phyloP scores from a whole-genome alignment of 1,139 yeast species.

The Meyerozyma carpophila region DNA sequence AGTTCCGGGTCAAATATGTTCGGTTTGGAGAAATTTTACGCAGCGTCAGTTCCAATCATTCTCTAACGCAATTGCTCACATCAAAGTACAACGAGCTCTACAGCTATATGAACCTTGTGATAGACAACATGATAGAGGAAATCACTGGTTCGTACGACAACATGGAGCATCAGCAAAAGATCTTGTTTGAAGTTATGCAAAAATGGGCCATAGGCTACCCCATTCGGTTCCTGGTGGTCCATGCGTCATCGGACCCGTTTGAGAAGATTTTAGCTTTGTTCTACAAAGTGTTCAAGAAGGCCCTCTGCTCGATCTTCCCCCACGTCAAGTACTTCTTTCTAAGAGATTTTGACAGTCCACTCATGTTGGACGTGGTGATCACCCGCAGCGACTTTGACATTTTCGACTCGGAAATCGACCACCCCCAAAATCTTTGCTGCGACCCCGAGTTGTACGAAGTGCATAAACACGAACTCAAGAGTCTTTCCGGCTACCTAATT shows the following conservation, averaged over 20 bases:
- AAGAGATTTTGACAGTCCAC: constrained; percentile 40
- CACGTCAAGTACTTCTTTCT: constrained; percentile 38
- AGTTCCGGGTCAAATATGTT: constrained; percentile 19
- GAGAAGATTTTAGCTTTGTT: constrained; percentile 31
- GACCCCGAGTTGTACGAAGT: constrained; percentile 14
- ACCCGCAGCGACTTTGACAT: constrained; percentile 22
- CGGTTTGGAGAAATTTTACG: constrained; percentile 15
- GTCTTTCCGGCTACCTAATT: constrained; percentile 27
- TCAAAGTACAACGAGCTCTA: constrained; percentile 19
- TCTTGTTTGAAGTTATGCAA: constrained; percentile 31
- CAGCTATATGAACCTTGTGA: constrained; percentile 20
- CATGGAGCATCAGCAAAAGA: constrained; percentile 28
- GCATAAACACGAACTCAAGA: constrained; percentile 17
- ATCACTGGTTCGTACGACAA: constrained; percentile 13
- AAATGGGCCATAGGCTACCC: constrained; percentile 38
- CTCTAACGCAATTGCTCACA: neutral
- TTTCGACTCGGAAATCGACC: constrained; percentile 16
- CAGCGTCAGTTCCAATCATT: neutral
- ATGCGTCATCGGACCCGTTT: constrained; percentile 21
- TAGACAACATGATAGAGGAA: constrained; percentile 24
- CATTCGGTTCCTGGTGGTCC: constrained; percentile 20
- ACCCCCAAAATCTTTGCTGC: constrained; percentile 11
- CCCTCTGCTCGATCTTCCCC: constrained; percentile 34
- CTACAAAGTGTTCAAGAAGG: constrained; percentile 30
- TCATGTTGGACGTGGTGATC: constrained; percentile 35